Conservation (phyloP, 192 early-diverging fungal genomes). For the Coemansia sp. region DNA sequence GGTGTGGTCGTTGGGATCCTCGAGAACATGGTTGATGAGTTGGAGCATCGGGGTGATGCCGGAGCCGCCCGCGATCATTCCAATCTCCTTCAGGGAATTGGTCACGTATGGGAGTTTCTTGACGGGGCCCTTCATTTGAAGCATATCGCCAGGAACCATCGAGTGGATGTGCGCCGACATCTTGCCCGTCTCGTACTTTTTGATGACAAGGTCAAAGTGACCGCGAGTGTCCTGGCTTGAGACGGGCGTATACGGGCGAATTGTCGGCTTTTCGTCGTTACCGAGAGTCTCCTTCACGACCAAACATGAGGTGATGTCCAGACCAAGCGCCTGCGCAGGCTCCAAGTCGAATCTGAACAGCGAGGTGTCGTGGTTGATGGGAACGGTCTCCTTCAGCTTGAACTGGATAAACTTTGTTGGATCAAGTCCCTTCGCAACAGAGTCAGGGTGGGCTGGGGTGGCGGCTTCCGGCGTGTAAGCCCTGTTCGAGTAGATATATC, state of each 20-base stretch:
- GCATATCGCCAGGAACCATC: constrained; percentile 68
- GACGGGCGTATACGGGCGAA: constrained; percentile 85
- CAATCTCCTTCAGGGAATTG: constrained; percentile 64
- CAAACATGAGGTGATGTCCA: constrained; percentile 75
- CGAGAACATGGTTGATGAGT: constrained; percentile 65
- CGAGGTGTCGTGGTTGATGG: constrained; percentile 71
- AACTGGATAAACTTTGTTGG: constrained; percentile 47
- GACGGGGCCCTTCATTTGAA: constrained; percentile 83
- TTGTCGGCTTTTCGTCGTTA: constrained; percentile 63
- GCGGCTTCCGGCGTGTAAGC: neutral
- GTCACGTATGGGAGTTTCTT: constrained; percentile 68
- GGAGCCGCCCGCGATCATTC: constrained; percentile 84
- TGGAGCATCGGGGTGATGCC: constrained; percentile 85
- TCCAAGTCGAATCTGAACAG: constrained; percentile 69
- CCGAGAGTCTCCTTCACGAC: constrained; percentile 64
- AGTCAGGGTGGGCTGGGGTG: neutral
- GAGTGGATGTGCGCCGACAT: constrained; percentile 66
- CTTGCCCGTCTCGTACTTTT: constrained; percentile 69
- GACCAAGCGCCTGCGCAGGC: constrained; percentile 63
- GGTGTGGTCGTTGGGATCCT: constrained; percentile 66
- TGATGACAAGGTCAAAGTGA: constrained; percentile 79
- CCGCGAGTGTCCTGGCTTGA: constrained; percentile 58
- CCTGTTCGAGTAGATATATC: constrained; percentile 47
- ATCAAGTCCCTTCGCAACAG: constrained; percentile 38
- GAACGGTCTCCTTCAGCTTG: constrained; percentile 48